phyloP scores from a whole-genome alignment of 805 yeast genomes.

The Saccharomycopsis fodiens region DNA sequence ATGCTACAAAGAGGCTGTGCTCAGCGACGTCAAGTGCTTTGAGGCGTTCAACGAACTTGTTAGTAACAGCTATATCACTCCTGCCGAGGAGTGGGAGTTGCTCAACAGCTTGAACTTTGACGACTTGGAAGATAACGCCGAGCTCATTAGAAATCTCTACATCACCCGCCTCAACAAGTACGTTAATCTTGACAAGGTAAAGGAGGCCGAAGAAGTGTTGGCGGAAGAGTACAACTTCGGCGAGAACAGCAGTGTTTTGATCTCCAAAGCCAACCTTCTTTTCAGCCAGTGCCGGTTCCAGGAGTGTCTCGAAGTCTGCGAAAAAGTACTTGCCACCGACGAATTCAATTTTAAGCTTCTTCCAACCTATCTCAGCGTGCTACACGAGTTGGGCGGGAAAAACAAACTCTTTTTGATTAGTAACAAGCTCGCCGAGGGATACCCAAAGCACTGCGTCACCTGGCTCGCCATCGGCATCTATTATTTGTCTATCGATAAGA shows the following conservation, averaged over 20 bases:
- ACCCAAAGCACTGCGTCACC: conserved; percentile 74
- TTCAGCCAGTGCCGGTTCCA: conserved; percentile 74
- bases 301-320: conserved; percentile 70
- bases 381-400: conserved; percentile 77
- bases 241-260: conserved; percentile 60
- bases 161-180: conserved; percentile 71
- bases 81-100: conserved; percentile 83
- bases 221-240: conserved; percentile 65
- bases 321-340: conserved; percentile 46
- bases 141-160: conserved; percentile 69
- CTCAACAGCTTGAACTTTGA: conserved; percentile 57
- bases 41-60: conserved; percentile 85
- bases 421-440: conserved; percentile 77
- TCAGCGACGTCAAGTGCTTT: conserved; percentile 83
- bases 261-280: conserved; percentile 59
- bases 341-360: conserved; percentile 62
- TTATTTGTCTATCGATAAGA: conserved; percentile 65
- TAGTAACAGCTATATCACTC: conserved; percentile 65
- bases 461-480: conserved; percentile 93
- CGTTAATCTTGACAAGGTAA: conserved; percentile 46
- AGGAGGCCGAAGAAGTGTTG: conserved; percentile 59
- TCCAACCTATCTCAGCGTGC: conserved; percentile 75
- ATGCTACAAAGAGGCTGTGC: conserved; percentile 77
- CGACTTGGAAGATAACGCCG: conserved; percentile 72
- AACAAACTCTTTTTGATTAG: conserved; percentile 75